Percentiles rank a stretch among this genome's conserved stretches.
phyloP scores from a whole-genome alignment of 1,284 basidiomycete genomes.

The Cutaneotrichosporon sp. region DNA sequence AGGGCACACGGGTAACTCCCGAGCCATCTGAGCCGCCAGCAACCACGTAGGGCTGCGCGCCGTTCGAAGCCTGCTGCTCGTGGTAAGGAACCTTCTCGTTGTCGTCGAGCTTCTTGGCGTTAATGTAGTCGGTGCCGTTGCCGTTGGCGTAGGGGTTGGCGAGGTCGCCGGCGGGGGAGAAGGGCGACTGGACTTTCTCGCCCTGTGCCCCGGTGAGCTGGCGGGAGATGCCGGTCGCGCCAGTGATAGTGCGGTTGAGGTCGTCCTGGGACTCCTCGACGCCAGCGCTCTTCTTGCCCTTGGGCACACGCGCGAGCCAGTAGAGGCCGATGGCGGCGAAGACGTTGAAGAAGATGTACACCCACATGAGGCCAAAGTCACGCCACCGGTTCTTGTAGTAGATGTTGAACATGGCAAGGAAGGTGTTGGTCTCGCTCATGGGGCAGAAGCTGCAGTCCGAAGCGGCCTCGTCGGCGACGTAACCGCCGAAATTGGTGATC shows the following conservation, averaged over 20 bases:
- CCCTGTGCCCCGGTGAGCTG: slow-evolving; percentile 3
- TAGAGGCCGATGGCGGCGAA: slow-evolving; percentile 40
- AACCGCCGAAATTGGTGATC: slow-evolving; percentile 42
- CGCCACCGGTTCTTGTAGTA: slow-evolving; percentile 58
- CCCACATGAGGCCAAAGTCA: slow-evolving; percentile 61
- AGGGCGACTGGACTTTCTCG: not conserved
- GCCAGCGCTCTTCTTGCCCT: slow-evolving; percentile 11
- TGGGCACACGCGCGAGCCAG: slow-evolving; percentile 41
- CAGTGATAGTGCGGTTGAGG: slow-evolving; percentile 14
- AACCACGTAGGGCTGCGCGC: no score
- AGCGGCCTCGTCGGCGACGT: slow-evolving; percentile 39
- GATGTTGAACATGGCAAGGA: slow-evolving; percentile 58
- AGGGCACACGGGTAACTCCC: not conserved
- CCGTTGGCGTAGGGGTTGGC: not conserved
- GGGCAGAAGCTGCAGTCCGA: slow-evolving; percentile 49
- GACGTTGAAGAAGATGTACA: slow-evolving; percentile 60
- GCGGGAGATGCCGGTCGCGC: slow-evolving; percentile 7
- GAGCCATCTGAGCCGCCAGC: not conserved
- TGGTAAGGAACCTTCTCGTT: not conserved
- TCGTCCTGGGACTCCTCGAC: slow-evolving; percentile 10
- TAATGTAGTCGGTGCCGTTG: not conserved
- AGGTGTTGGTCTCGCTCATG: slow-evolving; percentile 55
- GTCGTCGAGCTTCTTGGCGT: not conserved
- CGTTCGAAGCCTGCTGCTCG: no score
- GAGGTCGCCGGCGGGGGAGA: not conserved